These are phyloP conservation scores for Zhuliangozyma blackwelliae DNA, from an alignment of 1,139 yeast genomes.

Conservation along the genomic window DNA sequence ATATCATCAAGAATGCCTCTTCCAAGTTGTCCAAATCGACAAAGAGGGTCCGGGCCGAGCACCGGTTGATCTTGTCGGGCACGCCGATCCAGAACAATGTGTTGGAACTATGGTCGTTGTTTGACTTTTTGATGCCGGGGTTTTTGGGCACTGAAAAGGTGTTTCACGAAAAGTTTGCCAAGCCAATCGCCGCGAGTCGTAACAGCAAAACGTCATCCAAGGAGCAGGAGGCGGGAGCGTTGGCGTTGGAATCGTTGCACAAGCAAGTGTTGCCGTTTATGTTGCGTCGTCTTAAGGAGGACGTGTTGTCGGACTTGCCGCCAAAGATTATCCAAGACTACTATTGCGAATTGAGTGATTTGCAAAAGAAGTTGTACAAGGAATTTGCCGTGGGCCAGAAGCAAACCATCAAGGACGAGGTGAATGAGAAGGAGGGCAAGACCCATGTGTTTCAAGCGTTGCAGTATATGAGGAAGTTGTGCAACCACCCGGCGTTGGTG, in stretches of 20 bases:
- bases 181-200: slow-evolving; percentile 93
- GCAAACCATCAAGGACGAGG: slow-evolving; percentile 61
- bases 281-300: slow-evolving; percentile 93
- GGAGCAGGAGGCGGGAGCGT: slow-evolving; percentile 96
- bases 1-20: slow-evolving; percentile 86
- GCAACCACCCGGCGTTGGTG: slow-evolving; percentile 97
- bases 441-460: slow-evolving; percentile 96
- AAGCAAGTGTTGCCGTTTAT: slow-evolving; percentile 95
- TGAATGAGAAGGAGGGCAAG: slow-evolving; percentile 41
- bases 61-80: slow-evolving; percentile 86
- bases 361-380: slow-evolving; percentile 81
- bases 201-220: slow-evolving; percentile 87
- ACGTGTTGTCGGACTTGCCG: slow-evolving; percentile 91
- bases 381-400: slow-evolving; percentile 92
- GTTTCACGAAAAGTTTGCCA: slow-evolving; percentile 93
- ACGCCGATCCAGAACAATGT: slow-evolving; percentile 98
- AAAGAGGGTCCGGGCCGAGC: slow-evolving; percentile 77
- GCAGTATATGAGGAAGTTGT: slow-evolving; percentile 94
- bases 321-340: slow-evolving; percentile 98
- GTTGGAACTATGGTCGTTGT: slow-evolving; percentile 92
- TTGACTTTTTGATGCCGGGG: slow-evolving; percentile 98
- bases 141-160: slow-evolving; percentile 92
- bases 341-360: slow-evolving; percentile 89
- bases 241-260: slow-evolving; percentile 92
- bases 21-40: slow-evolving; percentile 89